Evolutionary conservation across 2,329 filamentous ascomycete genomes (phyloP).

Genomic region (Decorospora gaudefroyi): DNA sequence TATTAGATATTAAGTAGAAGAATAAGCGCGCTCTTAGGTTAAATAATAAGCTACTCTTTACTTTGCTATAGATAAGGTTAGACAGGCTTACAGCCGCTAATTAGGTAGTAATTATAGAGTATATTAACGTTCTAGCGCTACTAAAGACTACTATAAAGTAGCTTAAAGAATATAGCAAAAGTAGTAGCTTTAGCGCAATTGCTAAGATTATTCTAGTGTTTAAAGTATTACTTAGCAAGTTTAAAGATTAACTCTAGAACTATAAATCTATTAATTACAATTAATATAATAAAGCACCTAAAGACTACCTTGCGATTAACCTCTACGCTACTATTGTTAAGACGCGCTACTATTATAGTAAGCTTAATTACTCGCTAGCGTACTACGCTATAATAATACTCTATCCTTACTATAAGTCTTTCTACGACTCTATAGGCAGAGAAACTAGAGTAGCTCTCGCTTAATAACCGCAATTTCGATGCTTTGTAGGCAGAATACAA

Average conservation of each 20-base stretch:
- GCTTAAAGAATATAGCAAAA: not conserved
- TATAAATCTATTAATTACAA: slow-evolving; percentile 3
- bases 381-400: slow-evolving; percentile 14
- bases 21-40: not conserved
- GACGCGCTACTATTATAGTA: slow-evolving; percentile 7
- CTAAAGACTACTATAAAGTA: slow-evolving; percentile 2
- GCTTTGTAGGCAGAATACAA: slow-evolving; percentile 7
- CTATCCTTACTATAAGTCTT: slow-evolving; percentile 5
- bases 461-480: slow-evolving; percentile 1
- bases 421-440: slow-evolving; percentile 5
- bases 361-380: slow-evolving; percentile 6
- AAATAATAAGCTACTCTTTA: not conserved
- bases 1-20: not conserved
- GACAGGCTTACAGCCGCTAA: not conserved
- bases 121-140: slow-evolving; percentile 1
- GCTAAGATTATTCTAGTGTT: slow-evolving; percentile 7
- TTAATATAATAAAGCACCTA: not conserved
- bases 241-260: not conserved
- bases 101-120: slow-evolving; percentile 3
- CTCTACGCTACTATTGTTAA: slow-evolving; percentile 2
- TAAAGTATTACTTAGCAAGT: slow-evolving; percentile 1
- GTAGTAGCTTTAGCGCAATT: not conserved
- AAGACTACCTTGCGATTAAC: slow-evolving; percentile 11
- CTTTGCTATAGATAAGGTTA: not conserved
- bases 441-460: slow-evolving; percentile 4